Base-by-base conservation (phyloP, 208 protist species). In the Tritrichomonas foetus region DNA sequence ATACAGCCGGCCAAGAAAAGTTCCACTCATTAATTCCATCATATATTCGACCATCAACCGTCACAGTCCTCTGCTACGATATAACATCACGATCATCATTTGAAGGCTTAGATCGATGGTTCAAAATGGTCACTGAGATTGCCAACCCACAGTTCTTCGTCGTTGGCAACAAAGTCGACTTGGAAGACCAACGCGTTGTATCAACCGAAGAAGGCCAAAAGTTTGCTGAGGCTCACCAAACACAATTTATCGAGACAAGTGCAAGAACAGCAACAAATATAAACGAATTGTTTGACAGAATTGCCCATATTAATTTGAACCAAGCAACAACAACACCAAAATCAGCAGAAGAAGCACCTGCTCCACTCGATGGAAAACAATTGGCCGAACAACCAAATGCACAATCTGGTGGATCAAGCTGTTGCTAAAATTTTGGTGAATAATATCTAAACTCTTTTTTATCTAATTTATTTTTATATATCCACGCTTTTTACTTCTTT, bases 1-100 rank as follows among this genome's bases (percentile, higher is more conserved):
- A 89, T 39, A 89, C 78, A 33, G 78, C 78, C 2, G 78, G 78
- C 13, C 78, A 89, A 89, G 78, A 89, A 49, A 89, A 89, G 57
- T 89, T 89, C 47, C 41, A 89, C 20, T 89, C 78, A 39, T 57
- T 89, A 16, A 89, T 89, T 50, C 78, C 78, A 39, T 57, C 47
- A 9, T 89, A 89, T 47, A 57, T 89, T 9, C 78, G 78, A 11
- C 14, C 44, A 27, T 89, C 78, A 3, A 89, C 78, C 20, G 78
- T 89, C 39, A 47, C 78, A 39, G 47, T 89, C 57, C 41, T 61
- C 30, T 41, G 53, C 39, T 89, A 44, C 30, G 78, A 89, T 89
- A 53, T 89, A 2, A 89, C 78, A 39, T 50, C 39, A 33, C 41
- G 47, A 8, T 1, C 5, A 39, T 55, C 78, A 57, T 89, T 89